Base-by-base conservation (phyloP, 306 rosid genomes). In the Quillaja saponaria region DNA sequence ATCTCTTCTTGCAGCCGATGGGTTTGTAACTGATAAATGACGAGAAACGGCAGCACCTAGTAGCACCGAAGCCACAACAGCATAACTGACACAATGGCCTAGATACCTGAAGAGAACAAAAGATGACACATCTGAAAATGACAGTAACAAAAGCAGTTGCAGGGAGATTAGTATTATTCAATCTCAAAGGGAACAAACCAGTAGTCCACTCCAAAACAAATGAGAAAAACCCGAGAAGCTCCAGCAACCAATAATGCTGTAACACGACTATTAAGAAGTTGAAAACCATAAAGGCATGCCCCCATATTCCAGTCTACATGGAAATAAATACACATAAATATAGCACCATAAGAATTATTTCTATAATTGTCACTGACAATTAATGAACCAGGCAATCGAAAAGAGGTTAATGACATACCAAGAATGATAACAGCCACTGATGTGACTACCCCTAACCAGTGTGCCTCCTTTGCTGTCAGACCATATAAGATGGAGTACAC, bases 71-170 rank as follows among this genome's bases (percentile, higher is more conserved):
- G 99, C 99, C 75, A 94, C 95, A 76, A 94, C 87, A 50, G 86
- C 96, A 80, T 94, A 94, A 83, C 99, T 94, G 64, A 94, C 82
- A 84, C 99, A 94, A 69, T 94, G 99, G 42, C 99, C 99, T 82
- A 94, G 75, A 79, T 85, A 94, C 99, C 99, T 94, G 76, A 51
- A 61, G 56, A 19, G 60, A 54, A 41, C 52, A 53, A 69, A 76
- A 63, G 45, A 28, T 13, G 18, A 44, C 65, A 40, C n/a, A 44
- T 33, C 41, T 69, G 52, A 75, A 51, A 54, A 71, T 54, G 66
- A 77, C 69, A 72, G 19, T 59, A 58, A 63, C 25, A 56, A 38
- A 71, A 60, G 71, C 38, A 51, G 44, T 4, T 13, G 15, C 13
- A 69, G 55, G 40, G 58, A 55, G 61, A 15, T 3, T 65, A 46